Conservation (phyloP, 2,329 filamentous ascomycete species). For the Monosporascus cannonballus region DNA sequence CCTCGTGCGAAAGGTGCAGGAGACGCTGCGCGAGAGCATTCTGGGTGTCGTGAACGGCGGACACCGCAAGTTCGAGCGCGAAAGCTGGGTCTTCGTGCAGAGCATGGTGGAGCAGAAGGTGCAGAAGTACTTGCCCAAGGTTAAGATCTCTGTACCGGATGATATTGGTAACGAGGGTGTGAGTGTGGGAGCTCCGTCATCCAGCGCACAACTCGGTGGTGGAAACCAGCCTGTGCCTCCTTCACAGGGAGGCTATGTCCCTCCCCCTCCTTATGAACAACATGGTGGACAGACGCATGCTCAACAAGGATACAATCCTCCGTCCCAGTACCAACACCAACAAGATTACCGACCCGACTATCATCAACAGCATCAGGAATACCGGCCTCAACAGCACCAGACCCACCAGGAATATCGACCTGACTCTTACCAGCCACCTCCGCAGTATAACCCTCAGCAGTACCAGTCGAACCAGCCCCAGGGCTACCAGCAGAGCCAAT, state of each 20-base stretch:
- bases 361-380: neutral
- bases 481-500: slow-evolving; percentile 17
- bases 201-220: slow-evolving; percentile 26
- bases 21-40: slow-evolving; percentile 37
- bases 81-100: slow-evolving; percentile 42
- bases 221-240: slow-evolving; percentile 20
- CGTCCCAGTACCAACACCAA: slow-evolving; percentile 15
- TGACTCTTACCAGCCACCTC: slow-evolving; percentile 9
- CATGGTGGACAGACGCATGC: no score
- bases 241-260: slow-evolving; percentile 4
- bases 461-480: slow-evolving; percentile 10
- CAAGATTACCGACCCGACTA: slow-evolving; percentile 4
- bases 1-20: slow-evolving; percentile 38
- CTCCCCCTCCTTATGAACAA: no score
- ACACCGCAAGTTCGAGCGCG: slow-evolving; percentile 39
- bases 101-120: slow-evolving; percentile 39
- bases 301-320: no score
- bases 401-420: slow-evolving; percentile 9
- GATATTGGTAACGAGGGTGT: slow-evolving; percentile 42
- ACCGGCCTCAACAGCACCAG: slow-evolving; percentile 11
- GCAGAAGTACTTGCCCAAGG: slow-evolving; percentile 38
- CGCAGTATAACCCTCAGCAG: neutral
- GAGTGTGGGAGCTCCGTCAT: slow-evolving; percentile 32
- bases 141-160: slow-evolving; percentile 38
- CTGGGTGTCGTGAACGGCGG: slow-evolving; percentile 40